Percentiles rank a stretch among this genome's conserved stretches.
Evolutionary conservation across 1,139 yeast genomes (phyloP).

Genomic region (Hyphopichia pseudoburtonii): DNA sequence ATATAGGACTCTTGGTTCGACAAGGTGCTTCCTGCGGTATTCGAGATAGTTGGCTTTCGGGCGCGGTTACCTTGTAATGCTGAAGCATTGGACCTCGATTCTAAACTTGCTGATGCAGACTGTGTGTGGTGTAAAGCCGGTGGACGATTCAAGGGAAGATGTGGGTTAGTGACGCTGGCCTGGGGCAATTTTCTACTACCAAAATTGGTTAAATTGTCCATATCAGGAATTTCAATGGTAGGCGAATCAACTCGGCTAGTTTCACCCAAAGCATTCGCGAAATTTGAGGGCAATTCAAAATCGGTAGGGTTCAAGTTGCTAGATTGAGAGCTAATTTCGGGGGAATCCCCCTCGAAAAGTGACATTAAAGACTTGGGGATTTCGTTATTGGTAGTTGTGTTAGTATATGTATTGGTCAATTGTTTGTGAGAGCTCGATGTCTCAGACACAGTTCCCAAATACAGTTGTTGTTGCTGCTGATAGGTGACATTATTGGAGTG

Average conservation of each 20-base stretch:
- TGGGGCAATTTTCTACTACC: constrained; percentile 12
- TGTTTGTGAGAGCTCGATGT: constrained; percentile 3
- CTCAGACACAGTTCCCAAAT: background rate
- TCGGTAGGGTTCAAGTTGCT: background rate
- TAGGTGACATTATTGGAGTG: background rate
- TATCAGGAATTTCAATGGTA: constrained; percentile 48
- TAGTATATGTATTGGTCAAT: constrained; percentile 6
- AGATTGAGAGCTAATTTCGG: constrained; percentile 12
- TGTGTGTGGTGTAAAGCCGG: constrained; percentile 51
- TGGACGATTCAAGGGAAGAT: constrained; percentile 43
- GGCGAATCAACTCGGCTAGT: constrained; percentile 37
- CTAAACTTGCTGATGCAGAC: constrained; percentile 46
- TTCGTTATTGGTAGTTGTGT: constrained; percentile 28
- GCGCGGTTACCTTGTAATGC: constrained; percentile 18
- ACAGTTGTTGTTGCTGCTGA: background rate
- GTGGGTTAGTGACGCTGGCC: constrained; percentile 14
- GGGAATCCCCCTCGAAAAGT: constrained; percentile 53
- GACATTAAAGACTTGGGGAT: constrained; percentile 74
- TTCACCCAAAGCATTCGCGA: constrained; percentile 7
- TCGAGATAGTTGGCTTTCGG: constrained; percentile 39
- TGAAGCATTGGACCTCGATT: constrained; percentile 28
- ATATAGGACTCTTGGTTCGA: constrained; percentile 3
- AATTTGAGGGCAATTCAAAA: constrained; percentile 18
- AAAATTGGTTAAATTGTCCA: constrained; percentile 34
- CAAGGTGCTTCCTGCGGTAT: constrained; percentile 23